Evolutionary conservation across 2,329 filamentous ascomycete species (phyloP), one percentile per base, ranked within the genome.

Genomic region (Penicillium hordei): DNA sequence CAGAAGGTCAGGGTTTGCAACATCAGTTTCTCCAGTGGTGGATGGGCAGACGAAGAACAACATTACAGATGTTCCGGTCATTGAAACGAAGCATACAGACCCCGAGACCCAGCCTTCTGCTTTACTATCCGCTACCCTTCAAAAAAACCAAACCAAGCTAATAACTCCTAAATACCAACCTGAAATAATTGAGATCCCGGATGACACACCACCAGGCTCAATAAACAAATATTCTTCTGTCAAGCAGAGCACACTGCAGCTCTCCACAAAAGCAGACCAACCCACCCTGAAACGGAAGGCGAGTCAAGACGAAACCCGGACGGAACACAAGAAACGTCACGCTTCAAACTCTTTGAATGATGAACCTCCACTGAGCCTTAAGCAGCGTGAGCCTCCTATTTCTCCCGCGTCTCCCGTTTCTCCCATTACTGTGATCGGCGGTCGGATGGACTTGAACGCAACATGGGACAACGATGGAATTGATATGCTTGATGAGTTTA

Each of bases 401-500:
- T 34, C 34, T 44, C 29, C 46, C 2, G 44, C 46, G 2, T 25
- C 25, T 44, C 25, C 25, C 0, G 9, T 17, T 23, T 31, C 34
- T 42, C 21, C 43, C 2, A 25, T 55, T 44, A 25, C 46, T 5
- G 25, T 52, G 3, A 17, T n/a, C 19, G 38, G 19, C 39, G n/a
- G 48, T 33, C 27, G 19, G 25, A 39, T 49, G 34, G 23, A 42
- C 12, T 29, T 52, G 4, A 43, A 21, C 27, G 25, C 23, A 17
- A 60, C 60, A 43, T 77, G 75, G 74, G 70, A 74, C 25, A 74
- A 71, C 29, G 69, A 78, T 25, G 75, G 75, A 46, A 69, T 69
- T 42, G 64, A 65, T 44, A 48, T 79, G 34, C 61, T 77, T 52
- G 69, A 76, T 52, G 73, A 78, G 59, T 78, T 76, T 57, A 72